Base-by-base conservation (phyloP, 176 grass and related monocot species). In the Musa schizocarpa region DNA sequence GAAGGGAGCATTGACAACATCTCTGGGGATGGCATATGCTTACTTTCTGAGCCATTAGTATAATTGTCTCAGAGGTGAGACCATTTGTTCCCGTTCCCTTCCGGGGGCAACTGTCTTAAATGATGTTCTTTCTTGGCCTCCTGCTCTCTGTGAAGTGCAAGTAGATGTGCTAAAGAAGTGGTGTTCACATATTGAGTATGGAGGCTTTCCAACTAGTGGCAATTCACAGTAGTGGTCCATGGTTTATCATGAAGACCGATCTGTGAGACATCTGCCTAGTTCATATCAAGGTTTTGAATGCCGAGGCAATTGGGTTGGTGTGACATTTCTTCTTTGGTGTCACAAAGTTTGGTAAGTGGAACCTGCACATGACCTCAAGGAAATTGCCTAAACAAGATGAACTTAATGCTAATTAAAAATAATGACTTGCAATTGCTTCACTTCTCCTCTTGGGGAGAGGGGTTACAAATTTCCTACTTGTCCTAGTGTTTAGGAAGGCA, bases 1-100 rank as follows among this genome's bases (percentile, higher is more conserved):
- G 34, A 43, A 43, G 34, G 34, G 3, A 43, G 34, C 3, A 43
- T 43, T 43, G 34, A 43, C 34, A 43, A 55, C 27, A 27, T 4
- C 23, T 56, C 11, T 50, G 49, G 22, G 48, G 55, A 19, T 26
- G 48, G 74, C 54, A 50, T 76, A 50, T 76, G 63, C 13, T 73
- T 4, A 51, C 50, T 20, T 63, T 76, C 62, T 76, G 34, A 63
- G 74, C 63, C 58, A 76, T 64, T 63, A 57, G 29, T 76, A 76
- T 64, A 76, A 64, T 76, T 64, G 74, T 52, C 74, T 64, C 26
- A 13, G 27, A 67, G 65, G 65, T 67, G 65, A 34, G 34, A 5
- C 27, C 34, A 23, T 29, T 22, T 43, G 65, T 67, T 67, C 25
- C 65, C 65, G 8, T 34, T 23, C 65, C 65, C 26, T 67, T 67